A percentile compares a stretch with the other conserved stretches of the same genome.
Evolutionary conservation across 495 filamentous ascomycete genomes (phyloP).

Genomic region (Oleoguttula mirabilis): DNA sequence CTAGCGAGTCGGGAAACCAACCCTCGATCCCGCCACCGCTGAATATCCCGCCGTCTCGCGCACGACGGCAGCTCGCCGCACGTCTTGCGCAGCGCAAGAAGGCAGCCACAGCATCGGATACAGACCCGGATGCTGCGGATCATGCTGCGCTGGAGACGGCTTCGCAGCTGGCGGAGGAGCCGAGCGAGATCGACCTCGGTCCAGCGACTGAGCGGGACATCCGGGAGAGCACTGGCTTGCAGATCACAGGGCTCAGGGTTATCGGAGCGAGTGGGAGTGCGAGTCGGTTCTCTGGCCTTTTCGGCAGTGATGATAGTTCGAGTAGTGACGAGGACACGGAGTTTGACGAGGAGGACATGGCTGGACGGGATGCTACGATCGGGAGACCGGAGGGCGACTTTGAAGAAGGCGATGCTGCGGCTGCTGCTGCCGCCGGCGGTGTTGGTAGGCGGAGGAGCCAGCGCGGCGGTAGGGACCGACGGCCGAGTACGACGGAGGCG

Average conservation of each 20-base stretch:
- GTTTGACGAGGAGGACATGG: conserved; percentile 14
- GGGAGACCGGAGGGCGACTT: conserved; percentile 1
- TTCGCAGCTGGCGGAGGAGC: not conserved
- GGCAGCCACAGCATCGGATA: conserved; percentile 9
- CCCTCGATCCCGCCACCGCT: conserved; percentile 50
- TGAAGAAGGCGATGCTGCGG: not conserved
- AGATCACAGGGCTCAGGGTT: conserved; percentile 14
- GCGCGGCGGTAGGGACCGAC: conserved; percentile 2
- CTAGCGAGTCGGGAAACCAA: too few relatives aligned
- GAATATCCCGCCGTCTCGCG: conserved; percentile 74
- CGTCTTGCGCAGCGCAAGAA: conserved; percentile 64
- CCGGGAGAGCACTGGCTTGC: not conserved
- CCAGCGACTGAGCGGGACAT: conserved; percentile 1
- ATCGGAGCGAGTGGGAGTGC: conserved; percentile 3
- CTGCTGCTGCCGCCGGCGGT: not conserved
- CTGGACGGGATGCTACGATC: conserved; percentile 4
- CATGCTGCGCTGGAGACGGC: conserved; percentile 10
- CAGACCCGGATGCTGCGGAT: conserved; percentile 16
- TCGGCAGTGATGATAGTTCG: conserved; percentile 7
- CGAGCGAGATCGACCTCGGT: conserved; percentile 6
- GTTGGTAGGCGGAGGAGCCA: conserved; percentile 2
- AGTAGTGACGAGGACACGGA: conserved; percentile 6
- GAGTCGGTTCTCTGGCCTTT: conserved; percentile 12
- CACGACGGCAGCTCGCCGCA: conserved; percentile 70
- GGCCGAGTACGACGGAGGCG: conserved; percentile 20